These are phyloP conservation scores for Porodaedalea pini DNA, from an alignment of 1,284 basidiomycete species.

Conservation along the genomic window DNA sequence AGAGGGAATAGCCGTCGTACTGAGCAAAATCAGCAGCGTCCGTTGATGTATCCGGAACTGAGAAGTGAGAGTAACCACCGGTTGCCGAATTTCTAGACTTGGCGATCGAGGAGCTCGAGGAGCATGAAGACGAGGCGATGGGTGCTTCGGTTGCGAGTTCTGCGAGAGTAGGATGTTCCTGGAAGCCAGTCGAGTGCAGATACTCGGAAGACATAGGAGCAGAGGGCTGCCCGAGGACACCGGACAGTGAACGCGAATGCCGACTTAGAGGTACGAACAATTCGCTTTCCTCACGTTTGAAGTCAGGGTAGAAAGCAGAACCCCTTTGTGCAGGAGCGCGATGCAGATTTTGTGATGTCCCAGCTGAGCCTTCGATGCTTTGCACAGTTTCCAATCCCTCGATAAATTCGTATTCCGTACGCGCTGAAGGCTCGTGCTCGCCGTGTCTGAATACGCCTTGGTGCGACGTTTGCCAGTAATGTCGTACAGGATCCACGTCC, in stretches of 20 bases:
- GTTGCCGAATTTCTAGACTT: background rate
- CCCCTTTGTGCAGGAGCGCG: background rate
- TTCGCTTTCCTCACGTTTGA: background rate
- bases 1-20: background rate
- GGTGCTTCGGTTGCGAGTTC: background rate
- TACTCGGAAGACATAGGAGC: background rate
- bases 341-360: background rate
- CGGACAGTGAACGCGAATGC: background rate
- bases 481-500: background rate
- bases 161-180: background rate
- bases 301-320: background rate
- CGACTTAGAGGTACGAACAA: constrained; percentile 2
- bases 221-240: background rate
- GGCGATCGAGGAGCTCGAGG: background rate
- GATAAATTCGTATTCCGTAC: background rate
- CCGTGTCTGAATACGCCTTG: background rate
- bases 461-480: background rate
- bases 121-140: background rate
- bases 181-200: background rate
- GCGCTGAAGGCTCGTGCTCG: background rate
- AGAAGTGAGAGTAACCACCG: background rate
- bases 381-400: background rate
- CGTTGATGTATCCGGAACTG: background rate
- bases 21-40: background rate
- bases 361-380: background rate